Conservation (phyloP, 2,329 filamentous ascomycete species). For the Colletotrichum tropicicola region DNA sequence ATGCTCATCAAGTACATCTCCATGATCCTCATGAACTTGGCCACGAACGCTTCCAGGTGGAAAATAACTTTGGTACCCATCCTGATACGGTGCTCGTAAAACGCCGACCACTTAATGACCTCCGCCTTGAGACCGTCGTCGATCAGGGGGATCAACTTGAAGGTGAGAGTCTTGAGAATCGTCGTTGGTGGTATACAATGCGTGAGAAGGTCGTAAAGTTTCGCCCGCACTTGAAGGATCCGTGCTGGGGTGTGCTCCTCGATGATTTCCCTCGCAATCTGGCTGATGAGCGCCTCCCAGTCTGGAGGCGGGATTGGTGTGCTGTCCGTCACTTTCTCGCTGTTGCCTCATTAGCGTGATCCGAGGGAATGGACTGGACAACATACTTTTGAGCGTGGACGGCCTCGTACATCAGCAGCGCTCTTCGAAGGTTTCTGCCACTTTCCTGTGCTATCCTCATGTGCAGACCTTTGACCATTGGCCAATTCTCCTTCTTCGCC, state of each 20-base stretch:
- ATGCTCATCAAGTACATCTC: constrained; percentile 93
- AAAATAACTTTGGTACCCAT: constrained; percentile 96
- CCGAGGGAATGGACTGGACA: not conserved
- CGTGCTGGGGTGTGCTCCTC: constrained; percentile 90
- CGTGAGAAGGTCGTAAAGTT: constrained; percentile 96
- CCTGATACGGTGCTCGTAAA: constrained; percentile 95
- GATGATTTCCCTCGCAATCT: constrained; percentile 93
- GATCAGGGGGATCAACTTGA: constrained; percentile 87
- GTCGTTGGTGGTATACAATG: constrained; percentile 97
- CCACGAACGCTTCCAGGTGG: constrained; percentile 97
- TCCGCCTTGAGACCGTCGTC: constrained; percentile 92
- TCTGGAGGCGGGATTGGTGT: constrained; percentile 94
- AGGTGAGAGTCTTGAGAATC: constrained; percentile 93
- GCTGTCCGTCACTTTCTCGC: constrained; percentile 87
- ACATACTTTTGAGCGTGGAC: constrained; percentile 94
- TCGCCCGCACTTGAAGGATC: constrained; percentile 87
- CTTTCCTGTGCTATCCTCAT: constrained; percentile 89
- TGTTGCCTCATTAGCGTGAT: constrained; percentile 51
- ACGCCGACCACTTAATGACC: constrained; percentile 94
- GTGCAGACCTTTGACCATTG: constrained; percentile 78
- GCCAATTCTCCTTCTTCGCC: constrained; percentile 85
- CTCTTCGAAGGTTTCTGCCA: constrained; percentile 87
- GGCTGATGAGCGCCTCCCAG: constrained; percentile 91
- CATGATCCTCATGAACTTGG: constrained; percentile 96
- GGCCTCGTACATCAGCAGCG: constrained; percentile 95